phyloP scores from a whole-genome alignment of 305 asterid species.

The Rubia peregrina region DNA sequence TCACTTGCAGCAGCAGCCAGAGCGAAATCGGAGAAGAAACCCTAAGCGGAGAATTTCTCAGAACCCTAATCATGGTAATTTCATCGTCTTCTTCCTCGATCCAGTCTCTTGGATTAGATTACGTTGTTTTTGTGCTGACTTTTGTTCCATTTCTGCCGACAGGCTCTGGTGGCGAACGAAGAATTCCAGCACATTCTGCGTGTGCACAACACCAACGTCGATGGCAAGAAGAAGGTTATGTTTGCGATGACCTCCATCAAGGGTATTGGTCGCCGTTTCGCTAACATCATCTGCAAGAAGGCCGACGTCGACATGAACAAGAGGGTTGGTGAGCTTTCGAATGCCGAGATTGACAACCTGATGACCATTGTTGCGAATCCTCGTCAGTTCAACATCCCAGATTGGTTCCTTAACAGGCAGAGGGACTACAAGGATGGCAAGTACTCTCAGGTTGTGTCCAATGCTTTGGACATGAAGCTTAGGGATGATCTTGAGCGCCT shows the following conservation, averaged over 20 bases:
- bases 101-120: not conserved
- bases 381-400: conserved; percentile 83
- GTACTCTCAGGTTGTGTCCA: conserved; percentile 67
- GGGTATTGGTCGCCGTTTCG: conserved; percentile 87
- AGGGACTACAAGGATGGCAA: conserved; percentile 90
- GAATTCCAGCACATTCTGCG: conserved; percentile 89
- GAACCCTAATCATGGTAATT: not conserved
- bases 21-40: not conserved
- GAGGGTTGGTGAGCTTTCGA: conserved; percentile 79
- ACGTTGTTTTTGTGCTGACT: not conserved
- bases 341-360: conserved; percentile 66
- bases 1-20: not conserved
- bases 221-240: conserved; percentile 83
- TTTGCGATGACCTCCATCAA: conserved; percentile 84
- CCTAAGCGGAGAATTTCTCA: not conserved
- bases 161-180: conserved; percentile 72
- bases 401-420: conserved; percentile 88
- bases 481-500: conserved; percentile 87
- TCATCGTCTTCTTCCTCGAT: not conserved
- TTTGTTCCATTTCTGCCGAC: not conserved
- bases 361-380: conserved; percentile 77
- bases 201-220: conserved; percentile 78
- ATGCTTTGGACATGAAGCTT: conserved; percentile 86
- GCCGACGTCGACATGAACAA: conserved; percentile 88
- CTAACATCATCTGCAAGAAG: conserved; percentile 75